Conservation (phyloP, 208 protist genomes). For the Vickermania spadyakhi region DNA sequence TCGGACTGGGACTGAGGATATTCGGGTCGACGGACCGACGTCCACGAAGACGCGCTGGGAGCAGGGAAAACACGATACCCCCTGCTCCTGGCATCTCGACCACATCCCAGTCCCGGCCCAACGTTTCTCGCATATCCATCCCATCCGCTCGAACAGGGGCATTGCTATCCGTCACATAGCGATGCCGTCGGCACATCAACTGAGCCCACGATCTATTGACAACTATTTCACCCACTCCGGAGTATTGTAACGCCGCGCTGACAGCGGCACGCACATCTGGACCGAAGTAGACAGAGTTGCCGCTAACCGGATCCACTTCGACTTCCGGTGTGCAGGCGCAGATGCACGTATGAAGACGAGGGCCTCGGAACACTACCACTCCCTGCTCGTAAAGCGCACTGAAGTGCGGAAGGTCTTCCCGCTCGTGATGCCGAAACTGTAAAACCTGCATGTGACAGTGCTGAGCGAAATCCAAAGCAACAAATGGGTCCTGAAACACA, state of each 20-base stretch:
- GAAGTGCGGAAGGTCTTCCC: conserved; percentile 21
- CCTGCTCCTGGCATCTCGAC: conserved; percentile 18
- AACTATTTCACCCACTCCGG: conserved; percentile 63
- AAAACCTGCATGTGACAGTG: conserved; percentile 59
- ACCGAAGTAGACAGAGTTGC: conserved; percentile 56
- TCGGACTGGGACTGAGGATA: conserved; percentile 33
- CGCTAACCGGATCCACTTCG: conserved; percentile 56
- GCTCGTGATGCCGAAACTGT: conserved; percentile 39
- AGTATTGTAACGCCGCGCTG: conserved; percentile 29
- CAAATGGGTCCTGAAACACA: conserved; percentile 53
- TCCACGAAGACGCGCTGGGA: conserved; percentile 41
- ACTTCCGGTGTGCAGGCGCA: conserved; percentile 62
- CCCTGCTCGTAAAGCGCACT: conserved; percentile 31
- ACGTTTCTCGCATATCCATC: conserved; percentile 15
- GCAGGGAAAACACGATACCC: conserved; percentile 39
- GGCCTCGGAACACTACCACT: conserved; percentile 57
- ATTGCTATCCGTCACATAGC: conserved; percentile 15
- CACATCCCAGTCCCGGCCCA: conserved; percentile 56
- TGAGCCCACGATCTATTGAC: conserved; percentile 55
- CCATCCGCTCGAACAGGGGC: conserved; percentile 2
- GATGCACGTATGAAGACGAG: conserved; percentile 79
- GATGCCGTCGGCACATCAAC: conserved; percentile 30
- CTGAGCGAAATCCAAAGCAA: conserved; percentile 56
- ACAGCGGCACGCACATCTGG: conserved; percentile 40
- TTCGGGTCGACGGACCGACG: conserved; percentile 46